Percentiles rank a stretch among this genome's conserved stretches.
phyloP scores from a whole-genome alignment of 208 protist species.

The Trypanosoma mega region DNA sequence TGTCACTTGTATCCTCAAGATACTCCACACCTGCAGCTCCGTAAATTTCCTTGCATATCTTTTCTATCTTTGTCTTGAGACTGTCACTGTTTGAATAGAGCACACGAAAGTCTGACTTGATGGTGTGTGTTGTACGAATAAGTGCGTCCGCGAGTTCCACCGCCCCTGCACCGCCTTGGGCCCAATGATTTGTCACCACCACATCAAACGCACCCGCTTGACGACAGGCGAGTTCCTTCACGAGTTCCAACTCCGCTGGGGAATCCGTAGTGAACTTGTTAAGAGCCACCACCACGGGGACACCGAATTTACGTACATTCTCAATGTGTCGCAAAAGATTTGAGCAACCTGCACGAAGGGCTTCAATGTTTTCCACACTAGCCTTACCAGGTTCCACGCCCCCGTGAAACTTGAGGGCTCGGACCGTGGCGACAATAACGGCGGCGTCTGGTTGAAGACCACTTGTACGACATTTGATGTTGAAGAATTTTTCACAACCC shows the following conservation, averaged over 20 bases:
- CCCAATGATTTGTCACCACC: constrained; percentile 93
- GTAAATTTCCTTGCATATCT: constrained; percentile 96
- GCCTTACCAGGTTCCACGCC: constrained; percentile 80
- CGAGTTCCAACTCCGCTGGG: constrained; percentile 82
- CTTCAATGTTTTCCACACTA: constrained; percentile 82
- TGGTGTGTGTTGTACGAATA: constrained; percentile 53
- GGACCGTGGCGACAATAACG: constrained; percentile 95
- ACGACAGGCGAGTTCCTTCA: constrained; percentile 59
- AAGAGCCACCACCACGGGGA: constrained; percentile 95
- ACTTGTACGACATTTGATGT: constrained; percentile 97
- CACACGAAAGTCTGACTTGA: constrained; percentile 85
- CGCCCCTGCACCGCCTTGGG: constrained; percentile 90
- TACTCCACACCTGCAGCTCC: constrained; percentile 91
- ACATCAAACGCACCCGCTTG: constrained; percentile 89
- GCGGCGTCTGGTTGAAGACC: constrained; percentile 93
- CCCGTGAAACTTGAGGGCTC: constrained; percentile 98
- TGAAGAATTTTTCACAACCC: constrained; percentile 98
- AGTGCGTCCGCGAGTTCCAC: constrained; percentile 88
- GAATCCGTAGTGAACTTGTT: constrained; percentile 95
- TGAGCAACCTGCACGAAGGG: constrained; percentile 78
- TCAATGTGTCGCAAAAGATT: constrained; percentile 94
- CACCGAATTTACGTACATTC: constrained; percentile 95
- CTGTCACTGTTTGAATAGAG: constrained; percentile 86
- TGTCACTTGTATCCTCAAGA: constrained; percentile 79
- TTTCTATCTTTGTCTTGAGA: constrained; percentile 97